Evolutionary conservation across 1,284 basidiomycete species (phyloP), one percentile per base, ranked within the genome.

Genomic region (Anthracocystis walkeri): DNA sequence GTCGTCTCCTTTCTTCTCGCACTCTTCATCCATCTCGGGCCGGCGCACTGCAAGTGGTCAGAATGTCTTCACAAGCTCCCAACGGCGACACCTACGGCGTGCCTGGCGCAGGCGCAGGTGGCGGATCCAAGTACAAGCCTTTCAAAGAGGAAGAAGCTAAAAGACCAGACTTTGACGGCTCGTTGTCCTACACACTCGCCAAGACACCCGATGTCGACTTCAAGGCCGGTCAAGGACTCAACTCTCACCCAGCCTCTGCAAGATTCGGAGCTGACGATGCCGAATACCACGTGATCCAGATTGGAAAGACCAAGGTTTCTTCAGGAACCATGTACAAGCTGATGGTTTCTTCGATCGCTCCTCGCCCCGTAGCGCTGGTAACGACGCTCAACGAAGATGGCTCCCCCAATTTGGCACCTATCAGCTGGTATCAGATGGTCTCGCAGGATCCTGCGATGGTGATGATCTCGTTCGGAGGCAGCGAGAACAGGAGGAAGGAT

Each of bases 361-460:
- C 80, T 14, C 56, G 80, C 2, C 80, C 80, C 1, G 78, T 81
- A 7, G 80, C 80, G 6, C 62, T 81, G 7, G 76, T 80, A 1
- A 78, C 77, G 1, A 80, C 80, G 7, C 55, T 77, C 25, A 75
- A 77, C 29, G 65, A 78, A 20, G 59, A 81, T 14, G 74, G 74
- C 1, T 53, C 58, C 0, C 75, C 71, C 6, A 81, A 81, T 31
- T 53, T 81, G 18, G 77, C 77, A 2, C 79, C 79, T 0, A 76
- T 81, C 51, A 72, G 64, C 60, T 80, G 78, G 78, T 81, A 77
- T 27, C 78, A 81, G 59, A 80, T 81, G 78, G 76, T 81, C 3
- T 72, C 64, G 38, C 78, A 80, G 46, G 65, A 81, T 57, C 80
- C 80, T 0, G 67, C 80, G 0, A 71, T 80, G 62, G 78, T 80